A percentile compares a stretch with the other conserved stretches of the same genome.
Conservation (phyloP, 257 asterid species). For the Rhazya stricta region DNA sequence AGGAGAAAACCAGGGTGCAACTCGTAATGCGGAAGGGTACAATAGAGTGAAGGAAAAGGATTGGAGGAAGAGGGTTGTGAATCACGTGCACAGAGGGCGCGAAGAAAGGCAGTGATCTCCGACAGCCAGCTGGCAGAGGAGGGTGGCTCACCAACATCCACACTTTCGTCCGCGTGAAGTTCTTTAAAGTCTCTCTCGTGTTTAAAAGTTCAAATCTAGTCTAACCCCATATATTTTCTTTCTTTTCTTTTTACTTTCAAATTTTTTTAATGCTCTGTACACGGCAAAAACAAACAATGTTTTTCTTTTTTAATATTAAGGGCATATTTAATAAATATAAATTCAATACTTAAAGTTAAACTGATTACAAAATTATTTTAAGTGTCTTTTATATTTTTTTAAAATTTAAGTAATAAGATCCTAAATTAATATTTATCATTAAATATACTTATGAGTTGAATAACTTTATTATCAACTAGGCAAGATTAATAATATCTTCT, state of each 20-base stretch:
- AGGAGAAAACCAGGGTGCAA: neutral
- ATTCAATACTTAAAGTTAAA: too few species aligned
- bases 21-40: neutral
- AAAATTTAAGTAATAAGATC: too few species aligned
- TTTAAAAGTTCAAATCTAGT: conserved; percentile 21
- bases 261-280: too few species aligned
- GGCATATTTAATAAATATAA: too few species aligned
- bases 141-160: conserved; percentile 51
- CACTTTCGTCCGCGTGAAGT: conserved; percentile 45
- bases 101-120: conserved; percentile 32
- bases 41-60: neutral
- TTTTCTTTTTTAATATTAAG: too few species aligned
- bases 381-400: too few species aligned
- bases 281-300: too few species aligned
- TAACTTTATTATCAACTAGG: too few species aligned
- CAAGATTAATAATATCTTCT: too few species aligned
- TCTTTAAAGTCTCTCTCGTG: conserved; percentile 19
- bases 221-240: neutral
- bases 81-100: conserved; percentile 35
- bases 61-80: conserved; percentile 20
- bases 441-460: too few species aligned
- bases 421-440: too few species aligned
- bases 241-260: neutral
- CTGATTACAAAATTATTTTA: too few species aligned
- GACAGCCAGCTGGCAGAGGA: conserved; percentile 52